Percentiles rank a stretch among this genome's conserved stretches.
Evolutionary conservation across 2,329 filamentous ascomycete genomes (phyloP).

Genomic region (Emergomyces pasteurianus): DNA sequence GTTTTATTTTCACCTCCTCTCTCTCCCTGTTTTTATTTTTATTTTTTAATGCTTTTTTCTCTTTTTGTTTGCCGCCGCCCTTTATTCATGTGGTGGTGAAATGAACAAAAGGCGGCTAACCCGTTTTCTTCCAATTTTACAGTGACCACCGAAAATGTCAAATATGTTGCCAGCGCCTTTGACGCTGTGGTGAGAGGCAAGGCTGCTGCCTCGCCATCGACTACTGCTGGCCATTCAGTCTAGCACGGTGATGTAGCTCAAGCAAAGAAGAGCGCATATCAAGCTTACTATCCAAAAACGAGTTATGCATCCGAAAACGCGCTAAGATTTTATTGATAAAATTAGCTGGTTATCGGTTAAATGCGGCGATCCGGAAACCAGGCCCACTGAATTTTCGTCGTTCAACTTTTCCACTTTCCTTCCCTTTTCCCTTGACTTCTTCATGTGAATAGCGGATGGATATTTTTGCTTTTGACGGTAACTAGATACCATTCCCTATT

Average conservation of each 20-base stretch:
- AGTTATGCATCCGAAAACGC: neutral
- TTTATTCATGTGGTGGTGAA: too few relatives aligned
- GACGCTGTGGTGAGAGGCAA: slow-evolving; percentile 9
- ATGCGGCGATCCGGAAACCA: too few relatives aligned
- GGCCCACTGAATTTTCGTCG: too few relatives aligned
- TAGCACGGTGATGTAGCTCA: too few relatives aligned
- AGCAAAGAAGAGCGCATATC: neutral
- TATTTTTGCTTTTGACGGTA: too few relatives aligned
- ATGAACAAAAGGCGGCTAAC: neutral
- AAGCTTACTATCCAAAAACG: neutral
- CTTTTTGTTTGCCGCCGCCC: too few relatives aligned
- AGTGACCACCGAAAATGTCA: slow-evolving; percentile 14
- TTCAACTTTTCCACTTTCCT: neutral
- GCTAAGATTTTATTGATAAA: too few relatives aligned
- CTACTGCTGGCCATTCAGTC: neutral
- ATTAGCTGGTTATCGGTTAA: neutral
- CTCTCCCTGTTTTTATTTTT: neutral
- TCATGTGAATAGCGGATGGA: too few relatives aligned
- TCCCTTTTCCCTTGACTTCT: neutral
- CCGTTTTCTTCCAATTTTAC: neutral
- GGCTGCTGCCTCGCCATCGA: neutral
- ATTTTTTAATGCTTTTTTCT: too few relatives aligned
- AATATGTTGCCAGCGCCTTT: slow-evolving; percentile 14
- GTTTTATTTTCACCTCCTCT: neutral
- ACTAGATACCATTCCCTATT: too few relatives aligned